Base-by-base conservation (phyloP, 768 basidiomycete genomes). In the Chalciporus piperatus region DNA sequence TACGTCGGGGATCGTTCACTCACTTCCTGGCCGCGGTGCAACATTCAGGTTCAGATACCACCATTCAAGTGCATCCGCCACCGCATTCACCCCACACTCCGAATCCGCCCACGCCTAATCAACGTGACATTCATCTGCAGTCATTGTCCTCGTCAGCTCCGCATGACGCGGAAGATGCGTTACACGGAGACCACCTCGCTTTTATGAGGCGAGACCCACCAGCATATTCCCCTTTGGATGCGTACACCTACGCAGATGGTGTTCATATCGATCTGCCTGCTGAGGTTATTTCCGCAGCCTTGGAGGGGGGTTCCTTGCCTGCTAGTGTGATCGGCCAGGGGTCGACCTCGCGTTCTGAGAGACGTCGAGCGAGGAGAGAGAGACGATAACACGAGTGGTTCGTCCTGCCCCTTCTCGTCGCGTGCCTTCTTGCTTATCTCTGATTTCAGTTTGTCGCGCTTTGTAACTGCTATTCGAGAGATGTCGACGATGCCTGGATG, bases 201-300 rank as follows among this genome's bases (percentile, higher is more conserved):
- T 48, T 82, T 41, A 72, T 72, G 52, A 76, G 84, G 59, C 78
- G 81, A 50, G 85, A 88, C 55, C 91, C 91, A 19, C 92, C 92
- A 22, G 89, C 87, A 16, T 93, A 93, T 71, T 91, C 90, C 6
- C 90, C 91, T n/a, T 70, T 92, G 62, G 90, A 92, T 63, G 84
- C 89, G n/a, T 88, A 76, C 59, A 79, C 83, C 22, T 91, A 92
- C 61, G 75, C 84, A 46, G 92, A 92, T 38, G 94, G 93, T 27
- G 90, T 96, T n/a, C 89, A 90, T 46, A 85, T 95, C 43, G 92
- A 97, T 70, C 75, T 97, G 30, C 94, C 94, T 22, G 91, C 93
- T 30, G 94, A 97, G 59, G 81, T 96, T 51, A 93, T 97, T 59
- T 81, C 90, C 20, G 90, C 91, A 42, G 92, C 93, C 8, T 70